Evolutionary conservation across 1,284 basidiomycete species (phyloP), one percentile per base, ranked within the genome.

Genomic region (Pseudozyma flocculosa): DNA sequence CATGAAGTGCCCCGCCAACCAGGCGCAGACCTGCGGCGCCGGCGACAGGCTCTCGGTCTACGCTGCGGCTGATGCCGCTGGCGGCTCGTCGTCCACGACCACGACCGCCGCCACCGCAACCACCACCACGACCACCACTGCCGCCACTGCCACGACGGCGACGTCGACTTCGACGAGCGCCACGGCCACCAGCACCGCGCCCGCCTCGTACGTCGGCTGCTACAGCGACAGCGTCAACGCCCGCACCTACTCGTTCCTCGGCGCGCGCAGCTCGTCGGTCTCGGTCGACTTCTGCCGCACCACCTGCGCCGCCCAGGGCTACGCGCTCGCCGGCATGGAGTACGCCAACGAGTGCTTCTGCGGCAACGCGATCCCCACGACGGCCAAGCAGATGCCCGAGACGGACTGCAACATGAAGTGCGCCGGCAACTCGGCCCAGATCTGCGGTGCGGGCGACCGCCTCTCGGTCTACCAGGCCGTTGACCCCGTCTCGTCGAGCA

Each of bases 21-120:
- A 29, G 15, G 87, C 85, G 21, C 82, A 87, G 75, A 83, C 83
- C 38, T 88, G 87, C 61, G 88, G 88, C 65, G 87, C 84, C 11
- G 82, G 84, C 1, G 85, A 85, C 67, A 82, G 84, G n/a, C 72
- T 89, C 40, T 87, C 86, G 0, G 83, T 88, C 14, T 89, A 89
- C 66, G 81, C 84, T 0, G 80, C 82, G 0, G 82, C 77, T 0
- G 80, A 79, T 3, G 82, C 79, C 38, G 80, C 88, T 40, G 83
- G 13, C 13, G 29, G 29, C 7, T 29, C 29, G 29, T n/a, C n/a
- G n/a, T n/a, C n/a, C n/a, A n/a, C n/a, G n/a, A n/a, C n/a, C n/a
- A n/a, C n/a, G n/a, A n/a, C n/a, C n/a, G n/a, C n/a, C n/a, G n/a
- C n/a, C n/a, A n/a, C n/a, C n/a, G n/a, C n/a, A n/a, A n/a, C n/a